These are phyloP conservation scores for Dendrocalamus sinicus DNA, from an alignment of 176 grass and related monocot genomes.

Conservation along the genomic window DNA sequence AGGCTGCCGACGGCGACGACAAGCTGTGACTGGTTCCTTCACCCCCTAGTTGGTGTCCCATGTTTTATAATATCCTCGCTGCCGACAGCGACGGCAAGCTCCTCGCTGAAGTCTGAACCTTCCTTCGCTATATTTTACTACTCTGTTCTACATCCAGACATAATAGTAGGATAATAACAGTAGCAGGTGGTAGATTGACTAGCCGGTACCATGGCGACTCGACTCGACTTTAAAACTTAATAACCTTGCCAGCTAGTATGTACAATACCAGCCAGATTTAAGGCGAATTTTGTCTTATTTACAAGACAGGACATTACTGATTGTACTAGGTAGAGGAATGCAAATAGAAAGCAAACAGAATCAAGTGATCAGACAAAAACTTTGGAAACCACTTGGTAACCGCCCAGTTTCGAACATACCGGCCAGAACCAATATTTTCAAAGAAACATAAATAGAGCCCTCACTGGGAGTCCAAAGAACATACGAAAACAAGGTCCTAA, in stretches of 20 bases:
- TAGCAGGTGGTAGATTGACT: no score
- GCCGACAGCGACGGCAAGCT: no score
- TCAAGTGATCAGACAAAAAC: neutral
- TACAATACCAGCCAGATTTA: conserved; percentile 11
- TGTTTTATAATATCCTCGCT: no score
- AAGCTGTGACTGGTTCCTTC: no score
- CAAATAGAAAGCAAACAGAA: neutral
- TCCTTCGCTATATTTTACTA: no score
- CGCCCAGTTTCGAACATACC: conserved; percentile 11
- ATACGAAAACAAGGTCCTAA: neutral
- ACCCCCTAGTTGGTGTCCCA: no score
- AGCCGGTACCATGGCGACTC: no score
- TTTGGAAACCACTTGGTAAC: neutral
- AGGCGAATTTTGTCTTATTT: neutral
- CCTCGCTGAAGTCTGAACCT: no score
- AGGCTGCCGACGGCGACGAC: no score
- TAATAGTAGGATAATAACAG: no score
- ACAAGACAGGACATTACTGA: neutral
- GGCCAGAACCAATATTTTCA: conserved; percentile 18
- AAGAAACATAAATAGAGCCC: neutral
- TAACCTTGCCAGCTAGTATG: neutral
- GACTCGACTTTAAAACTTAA: no score
- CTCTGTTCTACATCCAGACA: no score
- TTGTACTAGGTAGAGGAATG: conserved; percentile 8
- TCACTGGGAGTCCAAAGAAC: neutral